Evolutionary conservation across 306 rosid genomes (phyloP), one percentile per base, ranked within the genome.

Genomic region (Clitoria ternatea): DNA sequence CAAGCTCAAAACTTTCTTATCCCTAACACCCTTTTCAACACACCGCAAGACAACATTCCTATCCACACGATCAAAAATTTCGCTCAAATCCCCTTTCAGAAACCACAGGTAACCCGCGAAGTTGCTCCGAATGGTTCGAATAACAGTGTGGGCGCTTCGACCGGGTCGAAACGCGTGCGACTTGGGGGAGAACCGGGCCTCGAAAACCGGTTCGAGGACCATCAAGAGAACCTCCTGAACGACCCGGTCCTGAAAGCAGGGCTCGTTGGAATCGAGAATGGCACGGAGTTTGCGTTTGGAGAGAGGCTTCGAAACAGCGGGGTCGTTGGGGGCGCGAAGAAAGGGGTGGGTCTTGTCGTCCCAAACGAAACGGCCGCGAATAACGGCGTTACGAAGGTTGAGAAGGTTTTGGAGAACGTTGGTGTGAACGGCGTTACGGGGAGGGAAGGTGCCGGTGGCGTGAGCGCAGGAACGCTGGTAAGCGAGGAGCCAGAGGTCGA

Each of bases 51-150:
- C 89, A 69, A 80, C 74, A 80, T 79, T 50, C 9, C 22, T 60
- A 66, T 87, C 92, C 70, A 94, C 84, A 49, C 43, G 71, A 14
- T 84, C 74, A 5, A 90, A 79, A 77, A 94, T 77, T 48, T 83
- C 90, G 62, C 84, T 83, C 85, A 94, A 61, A 84, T 94, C 86
- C 10, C 96, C 97, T 80, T 76, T 89, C 80, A 94, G 43, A 61
- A 89, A 89, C 98, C 96, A 94, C 36, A 90, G 73, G 69, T 94
- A 94, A 33, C 97, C 98, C 0, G 98, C 90, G n/a, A 94, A 94
- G 78, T 94, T 90, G 73, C 97, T 94, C 76, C 98, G 66, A 5
- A 94, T 84, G 0, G 95, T 84, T 20, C 97, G 86, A 73, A 94
- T 89, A 11, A 87, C 90, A 0, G 97, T 89, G 65, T 94, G 98